These are phyloP conservation scores for Annulohypoxylon maeteangense DNA, from an alignment of 495 filamentous ascomycete genomes.

Conservation along the genomic window DNA sequence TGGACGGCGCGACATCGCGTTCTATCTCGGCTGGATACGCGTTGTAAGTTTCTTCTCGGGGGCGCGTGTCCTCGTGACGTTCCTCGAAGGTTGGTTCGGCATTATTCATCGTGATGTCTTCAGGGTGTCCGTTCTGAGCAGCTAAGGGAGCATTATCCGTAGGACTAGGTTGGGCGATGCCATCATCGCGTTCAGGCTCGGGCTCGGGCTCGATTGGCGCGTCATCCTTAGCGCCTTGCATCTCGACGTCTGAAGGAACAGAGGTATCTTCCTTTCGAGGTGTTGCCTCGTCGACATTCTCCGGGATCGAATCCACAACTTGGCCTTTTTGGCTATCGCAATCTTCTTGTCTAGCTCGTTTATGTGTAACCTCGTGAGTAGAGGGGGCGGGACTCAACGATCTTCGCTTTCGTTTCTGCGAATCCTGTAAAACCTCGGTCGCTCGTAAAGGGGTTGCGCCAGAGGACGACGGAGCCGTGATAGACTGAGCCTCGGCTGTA, in stretches of 20 bases:
- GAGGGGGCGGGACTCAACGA: conserved; percentile 74
- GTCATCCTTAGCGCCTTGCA: conserved; percentile 21
- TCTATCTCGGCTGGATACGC: conserved; percentile 43
- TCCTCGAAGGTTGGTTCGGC: conserved; percentile 25
- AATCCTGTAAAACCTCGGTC: conserved; percentile 64
- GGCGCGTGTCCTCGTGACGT: conserved; percentile 8
- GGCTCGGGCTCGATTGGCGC: not conserved
- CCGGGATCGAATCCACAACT: not conserved
- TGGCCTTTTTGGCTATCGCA: conserved; percentile 25
- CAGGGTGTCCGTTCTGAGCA: conserved; percentile 26
- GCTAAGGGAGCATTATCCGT: conserved; percentile 21
- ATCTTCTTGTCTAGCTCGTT: conserved; percentile 54
- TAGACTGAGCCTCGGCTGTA: conserved; percentile 18
- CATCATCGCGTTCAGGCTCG: conserved; percentile 7
- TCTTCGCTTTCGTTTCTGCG: conserved; percentile 77
- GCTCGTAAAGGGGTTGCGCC: conserved; percentile 34
- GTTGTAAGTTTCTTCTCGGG: conserved; percentile 52
- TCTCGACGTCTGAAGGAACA: conserved; percentile 25
- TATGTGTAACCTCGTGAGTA: conserved; percentile 53
- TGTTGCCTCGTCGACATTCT: conserved; percentile 7
- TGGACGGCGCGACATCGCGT: conserved; percentile 67
- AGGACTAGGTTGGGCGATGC: conserved; percentile 7
- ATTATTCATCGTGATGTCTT: conserved; percentile 46
- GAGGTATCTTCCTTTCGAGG: conserved; percentile 4
- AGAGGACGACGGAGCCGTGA: conserved; percentile 22